Evolutionary conservation across 495 filamentous ascomycete species (phyloP).

Genomic region (Parachaetomium inaequale): DNA sequence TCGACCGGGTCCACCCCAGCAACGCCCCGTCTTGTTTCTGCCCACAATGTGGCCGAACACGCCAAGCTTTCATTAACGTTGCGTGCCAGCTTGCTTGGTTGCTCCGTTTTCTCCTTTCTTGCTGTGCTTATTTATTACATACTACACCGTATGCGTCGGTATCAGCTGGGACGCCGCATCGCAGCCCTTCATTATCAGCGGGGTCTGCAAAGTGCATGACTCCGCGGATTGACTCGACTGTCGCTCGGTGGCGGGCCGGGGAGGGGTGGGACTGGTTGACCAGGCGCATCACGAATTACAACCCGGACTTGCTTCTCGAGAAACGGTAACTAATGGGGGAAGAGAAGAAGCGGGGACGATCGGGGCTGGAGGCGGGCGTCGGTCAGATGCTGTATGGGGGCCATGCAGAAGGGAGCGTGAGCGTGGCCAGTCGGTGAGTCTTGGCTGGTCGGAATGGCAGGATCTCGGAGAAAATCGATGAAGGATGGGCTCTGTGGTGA

Average conservation of each 20-base stretch:
- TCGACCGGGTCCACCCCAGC: neutral
- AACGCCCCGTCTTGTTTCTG: neutral
- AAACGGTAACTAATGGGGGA: neutral
- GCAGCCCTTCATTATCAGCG: no score
- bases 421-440: neutral
- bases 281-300: no score
- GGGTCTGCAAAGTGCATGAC: no score
- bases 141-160: neutral
- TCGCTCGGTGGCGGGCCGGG: no score
- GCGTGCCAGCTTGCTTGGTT: neutral
- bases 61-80: neutral
- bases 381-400: neutral
- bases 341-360: slow-evolving; percentile 1
- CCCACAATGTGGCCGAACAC: neutral
- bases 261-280: no score
- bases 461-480: no score
- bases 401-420: neutral
- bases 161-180: no score
- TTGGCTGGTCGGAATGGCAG: no score
- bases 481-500: no score
- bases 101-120: neutral
- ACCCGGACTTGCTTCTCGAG: neutral
- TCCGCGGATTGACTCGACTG: no score
- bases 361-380: neutral
- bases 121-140: neutral